phyloP scores from a whole-genome alignment of 495 filamentous ascomycete species.

The Xylaria nigripes region DNA sequence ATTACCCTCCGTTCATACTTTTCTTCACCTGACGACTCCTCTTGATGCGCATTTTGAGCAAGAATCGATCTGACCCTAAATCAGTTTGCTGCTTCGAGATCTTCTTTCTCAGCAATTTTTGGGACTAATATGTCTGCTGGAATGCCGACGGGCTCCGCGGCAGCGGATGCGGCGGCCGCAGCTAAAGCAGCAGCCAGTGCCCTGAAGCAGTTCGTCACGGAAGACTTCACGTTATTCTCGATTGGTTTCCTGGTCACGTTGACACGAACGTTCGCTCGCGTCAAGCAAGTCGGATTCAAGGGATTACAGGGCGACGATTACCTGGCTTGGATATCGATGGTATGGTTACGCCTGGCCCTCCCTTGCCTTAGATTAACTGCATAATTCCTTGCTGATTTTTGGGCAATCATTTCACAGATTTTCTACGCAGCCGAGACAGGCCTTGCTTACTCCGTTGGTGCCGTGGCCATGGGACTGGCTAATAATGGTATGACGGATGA shows the following conservation, averaged over 20 bases:
- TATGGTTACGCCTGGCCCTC: conserved; percentile 20
- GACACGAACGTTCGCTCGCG: conserved; percentile 29
- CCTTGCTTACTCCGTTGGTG: conserved; percentile 31
- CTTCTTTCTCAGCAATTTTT: too few relatives aligned
- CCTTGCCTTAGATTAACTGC: neutral
- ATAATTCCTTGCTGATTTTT: neutral
- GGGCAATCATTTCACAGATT: conserved; percentile 13
- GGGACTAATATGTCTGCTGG: neutral
- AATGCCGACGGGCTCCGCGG: conserved; percentile 8
- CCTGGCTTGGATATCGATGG: conserved; percentile 33
- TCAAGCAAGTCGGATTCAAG: conserved; percentile 29
- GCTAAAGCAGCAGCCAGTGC: conserved; percentile 25
- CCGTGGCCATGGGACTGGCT: conserved; percentile 46
- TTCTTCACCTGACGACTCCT: neutral
- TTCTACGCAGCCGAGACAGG: conserved; percentile 32
- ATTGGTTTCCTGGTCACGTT: conserved; percentile 29
- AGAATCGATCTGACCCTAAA: too few relatives aligned
- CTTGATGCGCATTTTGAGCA: too few relatives aligned
- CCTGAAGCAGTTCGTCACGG: conserved; percentile 30
- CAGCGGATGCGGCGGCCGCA: conserved; percentile 17
- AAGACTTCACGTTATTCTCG: conserved; percentile 40
- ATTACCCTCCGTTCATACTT: neutral
- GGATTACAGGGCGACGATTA: conserved; percentile 33
- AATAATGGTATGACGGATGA: conserved; percentile 55
- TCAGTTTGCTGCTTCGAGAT: too few relatives aligned